Base-by-base conservation (phyloP, 305 asterid genomes). In the Plantago coronopus region DNA sequence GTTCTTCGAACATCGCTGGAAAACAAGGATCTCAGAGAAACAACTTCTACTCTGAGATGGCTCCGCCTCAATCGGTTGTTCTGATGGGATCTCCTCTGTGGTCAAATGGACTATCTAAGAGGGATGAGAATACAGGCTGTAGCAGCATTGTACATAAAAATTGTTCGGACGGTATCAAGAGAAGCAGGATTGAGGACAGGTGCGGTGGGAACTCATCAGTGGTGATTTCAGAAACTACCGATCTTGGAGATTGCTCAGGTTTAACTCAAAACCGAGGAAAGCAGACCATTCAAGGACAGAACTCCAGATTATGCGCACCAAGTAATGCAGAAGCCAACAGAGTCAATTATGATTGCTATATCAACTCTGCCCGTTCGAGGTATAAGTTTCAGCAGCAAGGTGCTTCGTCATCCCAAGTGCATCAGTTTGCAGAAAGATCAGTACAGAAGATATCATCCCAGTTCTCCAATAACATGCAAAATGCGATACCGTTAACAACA, bases 11-110 rank as follows among this genome's bases (percentile, higher is more conserved):
- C 63, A 31, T 53, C 66, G 51, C 23, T 21, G 77, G 65, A 45
- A 70, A 71, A 65, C 72, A 70, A 66, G 86, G 85, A 63, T 58
- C 66, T 65, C 76, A 80, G 64, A 79, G 88, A 72, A 75, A 64
- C 40, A 61, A 75, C 60, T 51, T 50, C 66, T 69, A 49, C 17
- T 55, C 79, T 42, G 65, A 60, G 73, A 20, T 59, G 27, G 62
- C 62, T 50, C 66, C 73, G 61, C 60, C 69, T 38, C 79, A 71
- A 57, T 12, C 69, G 63, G 58, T 56, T 22, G 55, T 69, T 16
- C 42, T 66, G 69, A 75, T 70, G 73, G 78, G 76, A 55, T 74
- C 84, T 44, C 71, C 64, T 54, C n/a, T 68, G 59, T 75, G 73
- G 78, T 51, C 62, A 48, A 61, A 48, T 17, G 71, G 71, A 54